Base-by-base conservation (phyloP, 2,329 filamentous ascomycete genomes). In the Clonostachys chloroleuca region DNA sequence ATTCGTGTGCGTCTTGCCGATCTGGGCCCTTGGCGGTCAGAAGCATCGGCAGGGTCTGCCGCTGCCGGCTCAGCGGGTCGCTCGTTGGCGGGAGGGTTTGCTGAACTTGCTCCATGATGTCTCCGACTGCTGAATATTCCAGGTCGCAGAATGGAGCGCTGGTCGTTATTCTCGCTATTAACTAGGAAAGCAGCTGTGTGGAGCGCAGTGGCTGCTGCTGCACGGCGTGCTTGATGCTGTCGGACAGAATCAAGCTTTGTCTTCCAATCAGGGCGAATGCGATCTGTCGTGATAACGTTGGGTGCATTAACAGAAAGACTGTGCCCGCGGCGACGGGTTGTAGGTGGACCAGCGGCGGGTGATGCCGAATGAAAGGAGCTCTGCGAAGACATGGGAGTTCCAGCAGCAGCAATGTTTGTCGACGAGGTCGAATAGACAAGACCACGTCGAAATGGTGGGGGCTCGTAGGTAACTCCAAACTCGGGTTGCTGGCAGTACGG, bases 111-210 rank as follows among this genome's bases (percentile, higher is more conserved):
- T 8, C 70, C 63, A 56, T 72, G 63, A 63, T 73, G 64, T 59
- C 85, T 72, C 17, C 86, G 73, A 30, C 24, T 30, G 20, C 80
- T 74, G 53, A 85, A 83, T 5, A 82, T 72, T 13, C 75, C 66
- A 1, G 71, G 59, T 14, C 72, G 63, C 5, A 68, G 52, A 20
- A 66, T 73, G 0, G 74, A 75, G 12, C 45, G 17, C 34, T 80
- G 70, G 49, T 68, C 68, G 12, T 80, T 75, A 36, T 68, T 70
- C 51, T 46, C 41, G 12, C 85, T 83, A 9, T 85, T 84, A 72
- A 96, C 89, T 45, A 97, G 72, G 62, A 97, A 97, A 1, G 94
- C 94, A 6, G 94, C 94, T 30, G 94, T 95, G 56, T 99, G 94
- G 5, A 97, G 70, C 14, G 94, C 92, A 0, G 94, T 97, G 0